Percentiles rank a stretch among this genome's conserved stretches.
These are phyloP conservation scores for Gracilariopsis chorda DNA, from an alignment of 23 red algal genomes.

Conservation along the genomic window DNA sequence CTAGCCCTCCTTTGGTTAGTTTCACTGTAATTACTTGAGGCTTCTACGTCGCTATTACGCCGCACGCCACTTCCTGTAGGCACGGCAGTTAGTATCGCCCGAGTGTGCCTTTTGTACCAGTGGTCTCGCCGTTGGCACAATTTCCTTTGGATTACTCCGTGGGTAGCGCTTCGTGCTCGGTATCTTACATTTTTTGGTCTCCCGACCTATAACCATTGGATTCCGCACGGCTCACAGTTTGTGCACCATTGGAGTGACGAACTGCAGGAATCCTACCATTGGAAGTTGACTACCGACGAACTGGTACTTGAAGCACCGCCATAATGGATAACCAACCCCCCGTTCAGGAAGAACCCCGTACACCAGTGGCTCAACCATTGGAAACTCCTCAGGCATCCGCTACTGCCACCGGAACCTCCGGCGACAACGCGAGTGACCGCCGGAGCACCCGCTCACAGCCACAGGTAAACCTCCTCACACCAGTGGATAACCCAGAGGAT, in stretches of 20 bases:
- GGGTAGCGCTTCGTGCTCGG: neutral
- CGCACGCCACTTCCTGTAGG: neutral
- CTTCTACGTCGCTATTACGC: neutral
- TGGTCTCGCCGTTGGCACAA: neutral
- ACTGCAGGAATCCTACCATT: neutral
- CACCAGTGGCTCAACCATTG: neutral
- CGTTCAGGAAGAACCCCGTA: neutral
- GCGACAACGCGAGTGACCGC: neutral
- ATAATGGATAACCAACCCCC: neutral
- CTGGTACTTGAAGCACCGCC: neutral
- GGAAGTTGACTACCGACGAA: neutral
- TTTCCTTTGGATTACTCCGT: neutral
- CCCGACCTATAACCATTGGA: neutral
- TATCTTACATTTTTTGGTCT: constrained; percentile 2
- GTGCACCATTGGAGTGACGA: neutral
- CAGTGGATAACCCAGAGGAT: neutral
- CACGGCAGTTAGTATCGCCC: neutral
- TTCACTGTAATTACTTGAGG: neutral
- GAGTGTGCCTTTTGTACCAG: neutral
- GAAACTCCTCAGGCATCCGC: neutral
- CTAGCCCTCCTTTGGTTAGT: neutral
- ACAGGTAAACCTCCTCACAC: neutral
- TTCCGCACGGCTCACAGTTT: neutral
- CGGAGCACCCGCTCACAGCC: neutral
- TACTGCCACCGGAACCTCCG: neutral